phyloP scores from a whole-genome alignment of 2,329 filamentous ascomycete species.

The Penicillium sp. region DNA sequence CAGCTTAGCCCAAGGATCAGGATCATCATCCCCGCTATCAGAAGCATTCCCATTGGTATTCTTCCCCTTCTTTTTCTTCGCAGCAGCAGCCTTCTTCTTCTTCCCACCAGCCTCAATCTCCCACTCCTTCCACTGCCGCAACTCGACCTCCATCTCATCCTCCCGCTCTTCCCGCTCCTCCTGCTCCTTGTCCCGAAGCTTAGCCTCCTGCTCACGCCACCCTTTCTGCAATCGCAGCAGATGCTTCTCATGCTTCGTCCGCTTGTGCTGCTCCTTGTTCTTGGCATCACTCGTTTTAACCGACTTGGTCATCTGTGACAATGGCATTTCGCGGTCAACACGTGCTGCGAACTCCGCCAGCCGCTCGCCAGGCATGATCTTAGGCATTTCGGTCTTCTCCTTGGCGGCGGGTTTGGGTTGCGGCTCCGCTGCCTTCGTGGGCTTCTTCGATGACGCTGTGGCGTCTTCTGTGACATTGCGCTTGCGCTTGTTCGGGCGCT shows the following conservation, averaged over 20 bases:
- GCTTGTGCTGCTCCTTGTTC: constrained; percentile 51
- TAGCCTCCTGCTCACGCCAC: constrained; percentile 55
- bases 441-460: constrained; percentile 12
- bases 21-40: constrained; percentile 59
- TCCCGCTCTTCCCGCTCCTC: constrained; percentile 69
- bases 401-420: constrained; percentile 8
- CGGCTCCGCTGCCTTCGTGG: background rate
- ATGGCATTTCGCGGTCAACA: constrained; percentile 79
- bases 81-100: constrained; percentile 37
- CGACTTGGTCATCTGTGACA: constrained; percentile 67
- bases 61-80: constrained; percentile 44
- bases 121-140: constrained; percentile 63
- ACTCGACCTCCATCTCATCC: constrained; percentile 60
- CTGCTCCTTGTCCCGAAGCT: constrained; percentile 68
- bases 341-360: constrained; percentile 77
- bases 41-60: constrained; percentile 39
- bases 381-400: constrained; percentile 46
- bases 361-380: constrained; percentile 78
- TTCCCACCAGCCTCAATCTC: constrained; percentile 53
- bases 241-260: constrained; percentile 80
- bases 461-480: constrained; percentile 22
- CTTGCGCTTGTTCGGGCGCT: constrained; percentile 49
- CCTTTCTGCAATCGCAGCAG: constrained; percentile 60
- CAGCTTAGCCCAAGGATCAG: constrained; percentile 76
- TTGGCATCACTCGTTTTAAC: constrained; percentile 29